Evolutionary conservation across 2,329 filamentous ascomycete species (phyloP).

Genomic region (Cordyceps cicadae): DNA sequence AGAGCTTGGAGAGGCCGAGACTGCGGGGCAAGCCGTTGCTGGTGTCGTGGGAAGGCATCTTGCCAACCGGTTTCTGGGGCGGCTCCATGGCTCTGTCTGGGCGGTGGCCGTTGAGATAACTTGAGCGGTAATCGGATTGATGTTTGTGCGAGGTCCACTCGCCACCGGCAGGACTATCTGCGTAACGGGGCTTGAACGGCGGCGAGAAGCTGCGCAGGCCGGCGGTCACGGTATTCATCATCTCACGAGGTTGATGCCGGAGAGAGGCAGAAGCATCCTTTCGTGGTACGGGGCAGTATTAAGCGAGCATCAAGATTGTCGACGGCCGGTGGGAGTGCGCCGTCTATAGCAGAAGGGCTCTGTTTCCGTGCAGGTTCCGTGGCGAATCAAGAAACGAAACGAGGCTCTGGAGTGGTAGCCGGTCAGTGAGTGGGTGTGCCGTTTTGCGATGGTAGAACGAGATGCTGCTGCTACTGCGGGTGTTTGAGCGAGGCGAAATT

Average conservation of each 20-base stretch:
- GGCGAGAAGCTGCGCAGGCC: constrained; percentile 8
- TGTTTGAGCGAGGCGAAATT: background rate
- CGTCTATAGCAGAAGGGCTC: background rate
- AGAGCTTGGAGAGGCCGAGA: constrained; percentile 2
- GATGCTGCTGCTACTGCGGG: no score
- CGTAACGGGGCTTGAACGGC: background rate
- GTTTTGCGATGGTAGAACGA: no score
- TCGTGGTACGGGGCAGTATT: background rate
- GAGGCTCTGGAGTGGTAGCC: no score
- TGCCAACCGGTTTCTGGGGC: background rate
- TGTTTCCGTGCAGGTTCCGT: background rate
- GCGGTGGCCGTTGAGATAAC: background rate
- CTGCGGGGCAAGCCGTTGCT: background rate
- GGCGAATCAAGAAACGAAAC: background rate
- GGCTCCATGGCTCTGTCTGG: background rate
- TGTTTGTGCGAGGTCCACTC: background rate
- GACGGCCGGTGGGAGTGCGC: background rate
- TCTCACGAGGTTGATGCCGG: background rate
- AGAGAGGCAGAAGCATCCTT: constrained; percentile 8
- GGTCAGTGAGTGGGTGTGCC: no score
- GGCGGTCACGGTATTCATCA: constrained; percentile 4
- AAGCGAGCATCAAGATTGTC: background rate
- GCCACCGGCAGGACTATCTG: background rate
- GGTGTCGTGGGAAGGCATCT: background rate
- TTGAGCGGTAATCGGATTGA: background rate